phyloP scores from a whole-genome alignment of 139 green algal species.

The Chlorella sp. region DNA sequence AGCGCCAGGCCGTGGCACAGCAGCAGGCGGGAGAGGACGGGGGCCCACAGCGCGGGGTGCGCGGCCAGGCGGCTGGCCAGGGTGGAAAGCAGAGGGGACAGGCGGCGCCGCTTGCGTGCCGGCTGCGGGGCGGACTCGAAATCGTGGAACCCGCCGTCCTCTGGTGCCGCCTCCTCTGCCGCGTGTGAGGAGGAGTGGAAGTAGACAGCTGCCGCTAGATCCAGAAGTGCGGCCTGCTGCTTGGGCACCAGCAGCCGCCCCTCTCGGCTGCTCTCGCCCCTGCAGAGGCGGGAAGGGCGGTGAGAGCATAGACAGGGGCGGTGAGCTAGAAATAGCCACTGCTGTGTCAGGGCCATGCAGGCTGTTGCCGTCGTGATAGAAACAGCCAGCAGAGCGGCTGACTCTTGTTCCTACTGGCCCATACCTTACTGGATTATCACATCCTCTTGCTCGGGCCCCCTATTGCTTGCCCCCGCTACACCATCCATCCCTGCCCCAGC shows the following conservation, averaged over 20 bases:
- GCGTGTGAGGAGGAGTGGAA: not conserved
- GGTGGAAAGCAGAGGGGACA: not conserved
- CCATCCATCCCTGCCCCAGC: too few relatives aligned
- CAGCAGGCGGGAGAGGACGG: conserved; percentile 41
- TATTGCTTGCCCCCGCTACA: too few relatives aligned
- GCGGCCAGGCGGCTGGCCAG: not conserved
- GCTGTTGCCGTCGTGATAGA: not conserved
- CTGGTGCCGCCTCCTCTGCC: not conserved
- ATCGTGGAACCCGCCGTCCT: not conserved
- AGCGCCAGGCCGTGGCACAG: conserved; percentile 25
- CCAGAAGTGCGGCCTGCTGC: conserved; percentile 42
- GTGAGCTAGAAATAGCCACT: too few relatives aligned
- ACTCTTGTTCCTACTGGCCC: too few relatives aligned
- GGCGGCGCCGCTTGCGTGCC: conserved; percentile 12
- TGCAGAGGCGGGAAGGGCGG: not conserved
- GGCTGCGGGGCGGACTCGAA: conserved; percentile 5
- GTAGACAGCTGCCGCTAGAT: conserved; percentile 29
- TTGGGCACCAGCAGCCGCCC: conserved; percentile 27
- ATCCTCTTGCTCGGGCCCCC: too few relatives aligned
- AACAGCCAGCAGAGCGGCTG: not conserved
- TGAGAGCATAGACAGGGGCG: not conserved
- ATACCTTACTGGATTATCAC: too few relatives aligned
- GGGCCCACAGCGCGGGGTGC: conserved; percentile 22
- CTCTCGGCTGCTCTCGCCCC: conserved; percentile 36
- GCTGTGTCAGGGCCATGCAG: not conserved